phyloP scores from a whole-genome alignment of 345 rosid species.

The Aquilaria malaccensis region DNA sequence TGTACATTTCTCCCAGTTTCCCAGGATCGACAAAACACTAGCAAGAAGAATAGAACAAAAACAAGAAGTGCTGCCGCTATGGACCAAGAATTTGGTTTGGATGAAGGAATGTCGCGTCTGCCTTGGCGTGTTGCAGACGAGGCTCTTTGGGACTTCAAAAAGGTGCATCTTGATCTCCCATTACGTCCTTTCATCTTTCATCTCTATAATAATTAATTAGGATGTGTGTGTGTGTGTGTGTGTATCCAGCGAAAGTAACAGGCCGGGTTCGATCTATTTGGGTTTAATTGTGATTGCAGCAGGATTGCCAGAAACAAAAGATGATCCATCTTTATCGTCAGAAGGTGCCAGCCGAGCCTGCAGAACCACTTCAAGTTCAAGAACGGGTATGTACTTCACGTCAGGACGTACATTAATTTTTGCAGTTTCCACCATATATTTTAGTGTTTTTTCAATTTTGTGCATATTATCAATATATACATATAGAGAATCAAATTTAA shows the following conservation, averaged over 20 bases:
- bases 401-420: no score
- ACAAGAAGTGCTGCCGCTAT: slow-evolving; percentile 4
- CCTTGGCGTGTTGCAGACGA: slow-evolving; percentile 48
- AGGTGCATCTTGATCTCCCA: slow-evolving; percentile 10
- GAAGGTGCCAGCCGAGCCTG: slow-evolving; percentile 16
- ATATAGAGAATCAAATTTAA: no score
- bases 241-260: neutral
- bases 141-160: slow-evolving; percentile 27
- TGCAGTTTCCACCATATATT: no score
- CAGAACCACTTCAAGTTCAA: no score
- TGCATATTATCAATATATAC: no score
- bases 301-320: slow-evolving; percentile 15
- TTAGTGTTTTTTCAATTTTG: no score
- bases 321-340: slow-evolving; percentile 9
- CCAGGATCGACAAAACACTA: no score
- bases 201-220: no score
- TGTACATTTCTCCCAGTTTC: slow-evolving; percentile 8
- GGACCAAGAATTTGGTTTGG: slow-evolving; percentile 25
- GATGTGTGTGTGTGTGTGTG: neutral
- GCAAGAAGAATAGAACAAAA: slow-evolving; percentile 4
- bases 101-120: slow-evolving; percentile 34
- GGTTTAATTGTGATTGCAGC: neutral
- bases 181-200: neutral
- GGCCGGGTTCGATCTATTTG: neutral
- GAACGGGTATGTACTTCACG: no score